Percentiles rank a stretch among this genome's conserved stretches.
phyloP scores from a whole-genome alignment of 805 yeast genomes.

The Barnettozyma sucrosica region DNA sequence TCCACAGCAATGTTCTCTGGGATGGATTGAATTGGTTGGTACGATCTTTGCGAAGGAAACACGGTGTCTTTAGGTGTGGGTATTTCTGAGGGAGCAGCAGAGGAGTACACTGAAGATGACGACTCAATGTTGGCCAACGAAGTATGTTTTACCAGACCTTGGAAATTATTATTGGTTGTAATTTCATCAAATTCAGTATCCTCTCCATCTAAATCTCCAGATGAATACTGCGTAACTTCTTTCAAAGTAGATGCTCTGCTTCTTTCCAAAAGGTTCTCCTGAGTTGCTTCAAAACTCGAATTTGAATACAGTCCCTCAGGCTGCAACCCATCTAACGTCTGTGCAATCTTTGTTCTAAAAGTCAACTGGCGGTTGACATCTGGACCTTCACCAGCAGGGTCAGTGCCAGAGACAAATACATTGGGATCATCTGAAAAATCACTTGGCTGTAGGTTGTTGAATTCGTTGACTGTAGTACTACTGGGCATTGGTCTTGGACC shows the following conservation, averaged over 20 bases:
- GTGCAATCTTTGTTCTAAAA: conserved; percentile 24
- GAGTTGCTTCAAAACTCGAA: conserved; percentile 12
- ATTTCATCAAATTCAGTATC: conserved; percentile 2
- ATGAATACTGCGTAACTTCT: conserved; percentile 2
- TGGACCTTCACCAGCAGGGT: not conserved
- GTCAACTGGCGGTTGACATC: conserved; percentile 20
- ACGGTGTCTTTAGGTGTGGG: conserved; percentile 12
- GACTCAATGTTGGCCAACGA: conserved; percentile 8
- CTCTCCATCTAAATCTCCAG: not conserved
- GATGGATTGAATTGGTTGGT: conserved; percentile 6
- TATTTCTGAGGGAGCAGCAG: conserved; percentile 15
- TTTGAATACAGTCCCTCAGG: conserved; percentile 14
- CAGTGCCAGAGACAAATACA: not conserved
- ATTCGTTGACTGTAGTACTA: not conserved
- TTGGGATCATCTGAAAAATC: not conserved
- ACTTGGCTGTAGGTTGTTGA: not conserved
- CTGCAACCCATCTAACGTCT: conserved; percentile 20
- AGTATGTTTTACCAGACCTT: not conserved
- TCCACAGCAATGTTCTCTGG: conserved; percentile 13
- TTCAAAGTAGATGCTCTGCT: not conserved
- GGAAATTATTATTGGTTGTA: not conserved
- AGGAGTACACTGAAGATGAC: conserved; percentile 23
- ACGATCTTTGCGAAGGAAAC: not conserved
- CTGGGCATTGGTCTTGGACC: conserved; percentile 28
- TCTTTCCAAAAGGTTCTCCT: conserved; percentile 10